Base-by-base conservation (phyloP, 2,329 filamentous ascomycete species). In the Bertia moriformis region DNA sequence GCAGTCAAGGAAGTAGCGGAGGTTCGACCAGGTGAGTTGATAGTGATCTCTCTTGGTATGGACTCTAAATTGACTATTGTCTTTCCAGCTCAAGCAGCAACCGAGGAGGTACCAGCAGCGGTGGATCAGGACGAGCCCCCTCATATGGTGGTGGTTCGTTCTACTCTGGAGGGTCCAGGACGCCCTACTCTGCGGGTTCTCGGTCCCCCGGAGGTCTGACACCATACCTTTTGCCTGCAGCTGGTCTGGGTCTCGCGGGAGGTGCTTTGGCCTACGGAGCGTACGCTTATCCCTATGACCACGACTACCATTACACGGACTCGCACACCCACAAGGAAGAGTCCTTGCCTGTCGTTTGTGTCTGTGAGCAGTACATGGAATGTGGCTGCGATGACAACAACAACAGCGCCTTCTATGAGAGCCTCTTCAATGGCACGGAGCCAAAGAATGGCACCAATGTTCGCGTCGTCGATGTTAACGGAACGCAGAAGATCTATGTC, bases 351-450 rank as follows among this genome's bases (percentile, higher is more conserved):
- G 66, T 77, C 4, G 55, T 63, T 3, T 79, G 74, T 48, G 49
- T 74, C 27, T 79, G 74, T 50, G 58, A 68, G 43, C 49, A 66
- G 41, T 67, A 68, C 46, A 55, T 51, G 14, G 60, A 63, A 22
- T 79, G 74, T 48, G 70, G 72, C 3, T 79, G 74, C 48, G 73
- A 77, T 41, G 55, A 64, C 30, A 63, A 60, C 44, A 54, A 55
- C 32, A 62, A 66, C 42, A 47, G 48, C 36, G 63, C 58, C 1
- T 65, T 60, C 43, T 52, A 64, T 41, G 48, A 60, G 35, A 52
- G 56, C 12, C 43, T 66, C 1, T 53, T 67, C 43, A 57, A 61
- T 37, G 59, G 61, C 22, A 60, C 54, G 3, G 49, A 53, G 24
- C 51, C 53, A 1, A 42, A 49, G 39, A 65, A 66, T 43, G 55